Conservation (phyloP, 2,329 filamentous ascomycete species). For the Huntiella omanensis region DNA sequence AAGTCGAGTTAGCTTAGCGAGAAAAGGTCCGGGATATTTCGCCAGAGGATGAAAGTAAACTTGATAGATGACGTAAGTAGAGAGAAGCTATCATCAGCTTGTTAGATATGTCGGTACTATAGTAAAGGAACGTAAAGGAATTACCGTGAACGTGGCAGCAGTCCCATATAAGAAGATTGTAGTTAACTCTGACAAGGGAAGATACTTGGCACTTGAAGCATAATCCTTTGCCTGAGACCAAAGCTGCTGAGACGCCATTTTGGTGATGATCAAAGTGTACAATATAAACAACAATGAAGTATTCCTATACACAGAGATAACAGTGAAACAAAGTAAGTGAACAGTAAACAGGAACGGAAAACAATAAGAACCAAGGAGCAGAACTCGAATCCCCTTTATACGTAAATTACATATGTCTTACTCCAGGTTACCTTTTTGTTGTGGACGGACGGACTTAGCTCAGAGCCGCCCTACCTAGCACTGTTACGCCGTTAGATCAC, state of each 20-base stretch:
- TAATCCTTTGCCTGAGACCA: too few species aligned
- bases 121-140: too few species aligned
- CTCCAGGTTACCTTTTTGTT: neutral
- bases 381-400: neutral
- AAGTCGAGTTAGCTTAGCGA: conserved; percentile 44
- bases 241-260: too few species aligned
- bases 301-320: too few species aligned
- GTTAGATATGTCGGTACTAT: neutral
- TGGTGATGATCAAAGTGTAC: neutral
- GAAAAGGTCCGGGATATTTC: conserved; percentile 43
- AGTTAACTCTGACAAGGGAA: too few species aligned
- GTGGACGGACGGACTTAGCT: too few species aligned
- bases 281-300: too few species aligned
- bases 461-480: too few species aligned
- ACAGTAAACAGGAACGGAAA: neutral
- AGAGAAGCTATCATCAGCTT: neutral
- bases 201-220: too few species aligned
- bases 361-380: neutral
- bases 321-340: conserved; percentile 1
- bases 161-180: too few species aligned
- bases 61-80: conserved; percentile 32
- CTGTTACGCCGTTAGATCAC: too few species aligned
- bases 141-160: too few species aligned
- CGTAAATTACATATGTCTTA: neutral
- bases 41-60: conserved; percentile 45